phyloP scores from a whole-genome alignment of 345 rosid genomes.

The Triadica sebifera region DNA sequence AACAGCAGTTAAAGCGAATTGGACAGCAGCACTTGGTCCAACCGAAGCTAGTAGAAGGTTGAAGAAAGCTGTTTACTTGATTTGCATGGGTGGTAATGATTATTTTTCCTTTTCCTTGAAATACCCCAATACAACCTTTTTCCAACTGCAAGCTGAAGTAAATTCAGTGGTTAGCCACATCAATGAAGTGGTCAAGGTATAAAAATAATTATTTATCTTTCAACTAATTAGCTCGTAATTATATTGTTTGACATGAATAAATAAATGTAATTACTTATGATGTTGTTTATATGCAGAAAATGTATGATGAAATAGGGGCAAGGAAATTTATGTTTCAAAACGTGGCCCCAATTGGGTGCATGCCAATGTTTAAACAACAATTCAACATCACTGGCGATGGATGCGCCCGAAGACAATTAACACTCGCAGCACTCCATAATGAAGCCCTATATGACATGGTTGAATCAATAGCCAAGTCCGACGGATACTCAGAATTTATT shows the following conservation, averaged over 20 bases:
- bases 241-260: too few species aligned
- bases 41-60: neutral
- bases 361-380: neutral
- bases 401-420: neutral
- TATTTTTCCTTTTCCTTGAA: neutral
- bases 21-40: too few species aligned
- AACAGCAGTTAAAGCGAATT: neutral
- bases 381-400: neutral
- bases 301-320: neutral
- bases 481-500: neutral
- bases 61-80: neutral
- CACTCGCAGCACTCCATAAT: neutral
- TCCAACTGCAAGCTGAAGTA: neutral
- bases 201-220: too few species aligned
- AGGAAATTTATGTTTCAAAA: slow-evolving; percentile 3
- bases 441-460: neutral
- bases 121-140: neutral
- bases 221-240: too few species aligned
- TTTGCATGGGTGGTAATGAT: neutral
- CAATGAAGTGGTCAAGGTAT: neutral
- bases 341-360: neutral
- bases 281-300: too few species aligned
- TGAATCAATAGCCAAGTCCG: neutral
- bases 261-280: too few species aligned
- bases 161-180: neutral